A percentile compares a stretch with the other conserved stretches of the same genome.
Evolutionary conservation across 495 filamentous ascomycete genomes (phyloP).

Genomic region (Xylaria telfairii): DNA sequence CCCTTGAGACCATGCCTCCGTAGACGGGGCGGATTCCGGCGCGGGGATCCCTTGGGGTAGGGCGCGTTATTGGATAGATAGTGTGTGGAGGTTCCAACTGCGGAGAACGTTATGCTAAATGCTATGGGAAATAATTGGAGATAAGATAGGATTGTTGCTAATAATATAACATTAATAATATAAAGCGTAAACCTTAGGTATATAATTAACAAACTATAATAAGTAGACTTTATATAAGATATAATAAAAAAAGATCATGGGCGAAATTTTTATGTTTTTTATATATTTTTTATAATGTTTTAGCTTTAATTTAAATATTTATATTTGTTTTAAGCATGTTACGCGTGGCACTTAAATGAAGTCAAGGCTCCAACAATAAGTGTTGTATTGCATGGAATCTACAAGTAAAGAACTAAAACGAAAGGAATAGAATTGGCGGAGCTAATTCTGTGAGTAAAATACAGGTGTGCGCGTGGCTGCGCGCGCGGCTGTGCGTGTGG

Average conservation of each 20-base stretch:
- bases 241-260: background rate
- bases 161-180: background rate
- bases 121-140: background rate
- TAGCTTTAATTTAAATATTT: no score
- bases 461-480: no score
- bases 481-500: no score
- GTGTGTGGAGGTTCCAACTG: slow-evolving; percentile 3
- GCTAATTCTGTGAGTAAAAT: no score
- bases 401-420: no score
- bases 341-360: no score
- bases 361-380: no score
- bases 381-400: no score
- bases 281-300: no score
- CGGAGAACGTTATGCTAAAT: slow-evolving; percentile 20
- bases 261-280: background rate
- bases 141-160: background rate
- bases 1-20: background rate
- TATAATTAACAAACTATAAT: background rate
- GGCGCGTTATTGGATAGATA: slow-evolving; percentile 8
- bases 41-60: slow-evolving; percentile 14
- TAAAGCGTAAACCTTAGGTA: background rate
- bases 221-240: no score
- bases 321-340: no score
- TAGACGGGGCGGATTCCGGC: background rate
- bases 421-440: no score